Percentiles rank a stretch among this genome's conserved stretches.
Conservation (phyloP, 306 rosid genomes). For the Citrullus amarus region DNA sequence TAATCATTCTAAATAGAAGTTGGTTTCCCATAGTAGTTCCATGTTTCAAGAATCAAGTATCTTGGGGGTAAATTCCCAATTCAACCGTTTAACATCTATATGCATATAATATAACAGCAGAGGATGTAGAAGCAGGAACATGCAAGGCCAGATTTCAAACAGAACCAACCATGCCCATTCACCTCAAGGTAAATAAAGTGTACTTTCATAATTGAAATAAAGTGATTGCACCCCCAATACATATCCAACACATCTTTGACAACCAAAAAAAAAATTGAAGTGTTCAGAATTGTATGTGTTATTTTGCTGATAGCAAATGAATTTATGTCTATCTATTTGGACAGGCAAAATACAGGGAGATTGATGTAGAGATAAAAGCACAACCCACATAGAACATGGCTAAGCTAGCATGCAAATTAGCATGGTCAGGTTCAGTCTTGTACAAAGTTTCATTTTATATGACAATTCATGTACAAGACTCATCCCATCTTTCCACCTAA, state of each 20-base stretch:
- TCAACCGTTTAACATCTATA: neutral
- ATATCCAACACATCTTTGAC: neutral
- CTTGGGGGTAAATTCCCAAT: neutral
- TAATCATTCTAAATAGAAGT: neutral
- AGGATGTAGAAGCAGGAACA: slow-evolving; percentile 77
- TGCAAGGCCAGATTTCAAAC: slow-evolving; percentile 44
- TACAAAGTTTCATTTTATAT: slow-evolving; percentile 58
- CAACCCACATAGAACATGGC: slow-evolving; percentile 48
- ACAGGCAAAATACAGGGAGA: slow-evolving; percentile 50
- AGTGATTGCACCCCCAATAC: neutral
- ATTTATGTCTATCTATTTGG: slow-evolving; percentile 40
- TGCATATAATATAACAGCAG: slow-evolving; percentile 36
- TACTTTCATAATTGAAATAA: neutral
- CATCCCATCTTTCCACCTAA: slow-evolving; percentile 33
- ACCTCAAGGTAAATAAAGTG: slow-evolving; percentile 57
- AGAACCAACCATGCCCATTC: slow-evolving; percentile 76
- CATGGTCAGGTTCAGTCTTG: slow-evolving; percentile 76
- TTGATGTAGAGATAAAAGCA: slow-evolving; percentile 43
- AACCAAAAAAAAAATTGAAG: neutral
- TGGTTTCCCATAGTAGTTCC: neutral
- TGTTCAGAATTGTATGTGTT: neutral
- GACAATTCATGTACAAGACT: slow-evolving; percentile 52
- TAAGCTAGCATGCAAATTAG: slow-evolving; percentile 30
- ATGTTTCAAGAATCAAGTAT: neutral
- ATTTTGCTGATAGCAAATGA: slow-evolving; percentile 5